These are phyloP conservation scores for Solanum pimpinellifolium DNA, from an alignment of 257 asterid genomes.

Conservation along the genomic window DNA sequence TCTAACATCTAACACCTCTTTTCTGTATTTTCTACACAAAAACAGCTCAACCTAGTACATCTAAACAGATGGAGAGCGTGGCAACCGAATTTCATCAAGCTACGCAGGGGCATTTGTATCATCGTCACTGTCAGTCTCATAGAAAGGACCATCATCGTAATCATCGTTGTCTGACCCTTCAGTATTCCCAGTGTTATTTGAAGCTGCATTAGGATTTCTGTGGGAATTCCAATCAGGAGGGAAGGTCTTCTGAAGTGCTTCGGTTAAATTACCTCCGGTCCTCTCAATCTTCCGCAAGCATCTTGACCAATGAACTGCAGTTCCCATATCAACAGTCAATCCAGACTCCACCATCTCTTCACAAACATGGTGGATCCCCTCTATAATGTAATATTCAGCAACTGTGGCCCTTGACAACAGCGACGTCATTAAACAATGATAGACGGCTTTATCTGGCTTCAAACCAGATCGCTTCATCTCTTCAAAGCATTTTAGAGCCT, in stretches of 20 bases:
- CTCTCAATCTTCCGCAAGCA: constrained; percentile 73
- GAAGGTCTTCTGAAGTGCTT: constrained; percentile 88
- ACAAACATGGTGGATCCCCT: constrained; percentile 46
- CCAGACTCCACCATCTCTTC: constrained; percentile 64
- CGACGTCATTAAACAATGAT: constrained; percentile 93
- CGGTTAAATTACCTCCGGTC: constrained; percentile 70
- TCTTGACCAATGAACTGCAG: constrained; percentile 95
- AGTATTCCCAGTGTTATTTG: constrained; percentile 17
- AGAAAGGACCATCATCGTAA: background rate
- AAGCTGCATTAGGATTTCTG: constrained; percentile 33
- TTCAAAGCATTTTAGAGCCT: constrained; percentile 85
- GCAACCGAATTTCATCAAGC: background rate
- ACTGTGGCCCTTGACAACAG: constrained; percentile 75
- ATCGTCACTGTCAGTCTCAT: constrained; percentile 18
- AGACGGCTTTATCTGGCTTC: constrained; percentile 86
- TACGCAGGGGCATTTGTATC: background rate
- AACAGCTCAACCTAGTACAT: background rate
- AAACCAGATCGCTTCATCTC: constrained; percentile 66
- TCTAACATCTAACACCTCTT: background rate
- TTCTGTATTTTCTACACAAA: background rate
- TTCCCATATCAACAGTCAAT: constrained; percentile 78
- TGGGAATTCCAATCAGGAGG: constrained; percentile 98
- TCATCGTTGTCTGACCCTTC: constrained; percentile 13
- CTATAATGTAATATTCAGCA: constrained; percentile 64
- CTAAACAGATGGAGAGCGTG: background rate